Percentiles rank a stretch among this genome's conserved stretches.
Conservation (phyloP, 345 rosid species). For the Brassica incana region DNA sequence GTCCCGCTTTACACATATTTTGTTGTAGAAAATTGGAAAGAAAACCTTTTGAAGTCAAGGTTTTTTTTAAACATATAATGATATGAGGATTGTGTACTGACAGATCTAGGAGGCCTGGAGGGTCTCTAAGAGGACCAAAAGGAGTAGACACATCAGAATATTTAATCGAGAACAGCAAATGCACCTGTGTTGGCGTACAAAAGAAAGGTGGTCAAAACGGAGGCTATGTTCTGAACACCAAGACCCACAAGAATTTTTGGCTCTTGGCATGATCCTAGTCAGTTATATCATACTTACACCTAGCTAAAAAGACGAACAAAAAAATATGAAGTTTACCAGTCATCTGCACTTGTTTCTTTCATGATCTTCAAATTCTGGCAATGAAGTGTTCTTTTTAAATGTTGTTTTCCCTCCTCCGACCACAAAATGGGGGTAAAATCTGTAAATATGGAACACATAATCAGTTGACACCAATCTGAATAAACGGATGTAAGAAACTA, state of each 20-base stretch:
- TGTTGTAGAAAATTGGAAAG: not conserved
- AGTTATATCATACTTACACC: conserved; percentile 26
- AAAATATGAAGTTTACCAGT: conserved; percentile 3
- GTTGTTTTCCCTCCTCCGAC: not conserved
- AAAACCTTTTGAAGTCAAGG: not conserved
- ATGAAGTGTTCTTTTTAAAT: conserved; percentile 1
- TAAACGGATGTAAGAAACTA: not conserved
- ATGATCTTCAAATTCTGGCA: conserved; percentile 21
- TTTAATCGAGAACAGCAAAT: conserved; percentile 74
- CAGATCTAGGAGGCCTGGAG: conserved; percentile 52
- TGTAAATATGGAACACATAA: not conserved
- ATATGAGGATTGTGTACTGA: not conserved
- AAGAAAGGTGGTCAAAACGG: conserved; percentile 81
- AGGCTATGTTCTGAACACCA: conserved; percentile 86
- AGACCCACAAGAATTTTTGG: conserved; percentile 87
- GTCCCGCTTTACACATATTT: not conserved
- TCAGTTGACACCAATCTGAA: not conserved
- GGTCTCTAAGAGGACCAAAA: conserved; percentile 53
- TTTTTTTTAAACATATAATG: not conserved
- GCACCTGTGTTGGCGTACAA: conserved; percentile 82
- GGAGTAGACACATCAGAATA: conserved; percentile 71
- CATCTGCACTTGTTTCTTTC: conserved; percentile 20
- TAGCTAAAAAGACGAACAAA: conserved; percentile 22
- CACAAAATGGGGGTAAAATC: not conserved
- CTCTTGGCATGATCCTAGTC: conserved; percentile 61